Base-by-base conservation (phyloP, 148 eudicot species). In the Beta vulgaris region DNA sequence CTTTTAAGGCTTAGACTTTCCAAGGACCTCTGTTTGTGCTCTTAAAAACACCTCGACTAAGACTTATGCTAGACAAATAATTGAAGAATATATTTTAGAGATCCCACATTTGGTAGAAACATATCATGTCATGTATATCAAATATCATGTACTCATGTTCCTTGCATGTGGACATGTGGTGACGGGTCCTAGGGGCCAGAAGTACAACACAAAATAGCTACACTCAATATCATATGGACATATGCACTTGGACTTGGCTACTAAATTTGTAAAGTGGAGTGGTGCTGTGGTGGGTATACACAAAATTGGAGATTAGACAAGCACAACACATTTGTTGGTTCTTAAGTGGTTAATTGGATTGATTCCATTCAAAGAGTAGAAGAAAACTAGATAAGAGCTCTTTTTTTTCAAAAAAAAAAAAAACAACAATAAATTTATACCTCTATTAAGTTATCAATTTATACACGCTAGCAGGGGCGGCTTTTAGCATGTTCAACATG, bases 231-330 rank as follows among this genome's bases (percentile, higher is more conserved):
- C 69, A 66, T n/a, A n/a, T n/a, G n/a, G n/a, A n/a, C n/a, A n/a
- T n/a, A n/a, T n/a, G n/a, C n/a, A n/a, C n/a, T n/a, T 66, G 69
- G 49, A 66, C 69, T 6, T 66, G 69, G 15, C 42, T 66, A 23
- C 48, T 66, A 66, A n/a, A 40, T 39, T 66, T 66, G 69, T 25
- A 66, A 66, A 40, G 7, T 6, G 2, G 18, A 14, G 19, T 49
- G 15, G 54, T 49, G 54, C 28, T 1, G 44, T 37, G 44, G 68
- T 64, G 37, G 43, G 68, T 64, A 15, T 35, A 12, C 29, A 64
- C 68, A 2, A 66, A 40, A 39, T 23, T 19, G 35, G 18, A 40
- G 69, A 40, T 11, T 40, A 23, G 42, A 37, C 44, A 35, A 21
- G n/a, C 14, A 3, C 21, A 66, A 28, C 49, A 40, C 31, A 39